phyloP scores from a whole-genome alignment of 805 yeast species.

The Hanseniaspora clermontiae region DNA sequence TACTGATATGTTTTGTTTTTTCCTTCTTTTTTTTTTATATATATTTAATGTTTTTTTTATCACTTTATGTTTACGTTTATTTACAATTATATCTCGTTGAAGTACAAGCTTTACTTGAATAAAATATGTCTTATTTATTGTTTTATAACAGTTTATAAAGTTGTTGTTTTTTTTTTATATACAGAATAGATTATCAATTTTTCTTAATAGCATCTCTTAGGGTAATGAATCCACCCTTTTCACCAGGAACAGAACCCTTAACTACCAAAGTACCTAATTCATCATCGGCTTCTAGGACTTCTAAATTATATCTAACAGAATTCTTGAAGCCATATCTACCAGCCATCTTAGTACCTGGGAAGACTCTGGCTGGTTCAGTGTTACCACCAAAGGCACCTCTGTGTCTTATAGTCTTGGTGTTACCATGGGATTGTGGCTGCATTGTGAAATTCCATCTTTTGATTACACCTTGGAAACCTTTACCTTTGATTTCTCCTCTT shows the following conservation, averaged over 20 bases:
- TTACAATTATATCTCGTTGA: neutral
- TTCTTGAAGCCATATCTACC: slow-evolving; percentile 83
- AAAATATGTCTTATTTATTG: neutral
- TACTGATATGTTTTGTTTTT: neutral
- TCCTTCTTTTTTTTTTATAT: neutral
- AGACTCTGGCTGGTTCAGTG: slow-evolving; percentile 88
- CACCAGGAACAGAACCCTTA: slow-evolving; percentile 86
- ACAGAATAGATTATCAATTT: slow-evolving; percentile 12
- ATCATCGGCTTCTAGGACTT: slow-evolving; percentile 68
- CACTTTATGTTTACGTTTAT: too few species aligned
- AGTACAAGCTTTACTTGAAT: neutral
- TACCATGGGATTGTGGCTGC: slow-evolving; percentile 90
- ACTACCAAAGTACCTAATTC: slow-evolving; percentile 70
- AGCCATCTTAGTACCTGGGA: slow-evolving; percentile 97
- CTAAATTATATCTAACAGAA: slow-evolving; percentile 62
- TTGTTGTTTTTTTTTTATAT: neutral
- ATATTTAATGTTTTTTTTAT: neutral
- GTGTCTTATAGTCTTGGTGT: slow-evolving; percentile 79
- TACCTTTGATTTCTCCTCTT: slow-evolving; percentile 72
- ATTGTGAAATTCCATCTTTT: slow-evolving; percentile 85
- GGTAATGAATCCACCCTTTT: slow-evolving; percentile 60
- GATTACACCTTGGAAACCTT: slow-evolving; percentile 97
- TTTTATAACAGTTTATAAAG: neutral
- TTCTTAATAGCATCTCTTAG: slow-evolving; percentile 66
- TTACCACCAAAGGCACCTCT: slow-evolving; percentile 97